Evolutionary conservation across 805 yeast species (phyloP).

Genomic region (Maudiozyma bulderi): DNA sequence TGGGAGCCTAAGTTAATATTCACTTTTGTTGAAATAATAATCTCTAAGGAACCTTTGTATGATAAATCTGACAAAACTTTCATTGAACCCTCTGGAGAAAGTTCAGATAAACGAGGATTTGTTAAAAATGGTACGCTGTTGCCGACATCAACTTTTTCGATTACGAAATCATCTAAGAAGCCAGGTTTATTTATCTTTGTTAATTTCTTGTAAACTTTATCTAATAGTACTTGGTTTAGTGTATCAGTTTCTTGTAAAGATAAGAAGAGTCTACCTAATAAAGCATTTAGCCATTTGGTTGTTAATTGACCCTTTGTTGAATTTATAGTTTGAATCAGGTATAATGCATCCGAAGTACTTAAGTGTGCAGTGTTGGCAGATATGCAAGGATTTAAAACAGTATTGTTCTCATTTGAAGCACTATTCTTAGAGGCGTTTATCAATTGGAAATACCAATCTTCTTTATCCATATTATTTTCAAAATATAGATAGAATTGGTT

Average conservation of each 20-base stretch:
- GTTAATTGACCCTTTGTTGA: conserved; percentile 76
- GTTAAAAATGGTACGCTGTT: conserved; percentile 71
- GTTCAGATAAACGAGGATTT: conserved; percentile 54
- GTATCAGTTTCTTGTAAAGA: conserved; percentile 63
- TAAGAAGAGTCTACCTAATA: conserved; percentile 73
- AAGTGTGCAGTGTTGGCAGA: conserved; percentile 69
- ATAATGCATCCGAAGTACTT: conserved; percentile 60
- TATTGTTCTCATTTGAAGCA: conserved; percentile 20
- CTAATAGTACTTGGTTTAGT: conserved; percentile 47
- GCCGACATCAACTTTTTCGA: conserved; percentile 67
- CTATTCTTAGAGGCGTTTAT: conserved; percentile 56
- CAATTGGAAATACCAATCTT: conserved; percentile 85
- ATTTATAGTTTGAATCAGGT: conserved; percentile 65
- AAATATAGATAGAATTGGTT: conserved; percentile 53
- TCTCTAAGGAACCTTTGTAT: conserved; percentile 67
- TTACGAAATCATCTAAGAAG: conserved; percentile 72
- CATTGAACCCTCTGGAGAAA: conserved; percentile 74
- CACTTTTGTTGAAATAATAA: conserved; percentile 74
- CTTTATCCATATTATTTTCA: conserved; percentile 74
- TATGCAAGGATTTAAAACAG: conserved; percentile 43
- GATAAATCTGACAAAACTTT: conserved; percentile 50
- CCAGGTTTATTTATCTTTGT: conserved; percentile 79
- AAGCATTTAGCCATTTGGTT: conserved; percentile 84
- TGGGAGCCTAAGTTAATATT: conserved; percentile 66
- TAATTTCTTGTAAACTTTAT: conserved; percentile 59